These are phyloP conservation scores for Macrocystidia cucumis DNA, from an alignment of 1,284 basidiomycete species.

Conservation along the genomic window DNA sequence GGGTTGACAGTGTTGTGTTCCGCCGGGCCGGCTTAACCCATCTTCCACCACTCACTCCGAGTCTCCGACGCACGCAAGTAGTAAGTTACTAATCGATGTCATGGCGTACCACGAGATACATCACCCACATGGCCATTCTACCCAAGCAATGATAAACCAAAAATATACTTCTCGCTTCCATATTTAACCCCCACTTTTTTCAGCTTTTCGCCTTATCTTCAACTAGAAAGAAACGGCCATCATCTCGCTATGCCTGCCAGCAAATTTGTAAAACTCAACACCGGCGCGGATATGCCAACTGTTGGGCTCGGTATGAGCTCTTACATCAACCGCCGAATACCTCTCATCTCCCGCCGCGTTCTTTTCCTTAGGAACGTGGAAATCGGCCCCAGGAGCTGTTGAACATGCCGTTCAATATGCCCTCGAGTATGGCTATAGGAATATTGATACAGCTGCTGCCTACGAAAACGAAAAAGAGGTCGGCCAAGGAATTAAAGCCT, in stretches of 20 bases:
- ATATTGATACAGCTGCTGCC: constrained; percentile 59
- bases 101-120: no score
- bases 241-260: constrained; percentile 38
- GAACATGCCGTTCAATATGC: constrained; percentile 68
- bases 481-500: constrained; percentile 70
- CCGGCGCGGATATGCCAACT: constrained; percentile 65
- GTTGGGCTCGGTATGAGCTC: constrained; percentile 57
- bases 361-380: constrained; percentile 60
- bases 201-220: constrained; percentile 1
- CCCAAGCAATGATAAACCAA: no score
- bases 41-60: no score
- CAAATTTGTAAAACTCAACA: constrained; percentile 57
- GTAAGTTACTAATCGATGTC: no score
- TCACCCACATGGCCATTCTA: no score
- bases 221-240: no score
- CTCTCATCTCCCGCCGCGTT: no score
- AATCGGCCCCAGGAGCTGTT: constrained; percentile 56
- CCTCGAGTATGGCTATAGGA: constrained; percentile 66
- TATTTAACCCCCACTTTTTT: background rate
- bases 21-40: no score
- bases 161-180: background rate
- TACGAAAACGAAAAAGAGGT: constrained; percentile 64
- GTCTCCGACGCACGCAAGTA: no score
- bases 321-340: constrained; percentile 1
- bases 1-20: no score